phyloP scores from a whole-genome alignment of 163 green algal species.

The Scenedesmus sp. region DNA sequence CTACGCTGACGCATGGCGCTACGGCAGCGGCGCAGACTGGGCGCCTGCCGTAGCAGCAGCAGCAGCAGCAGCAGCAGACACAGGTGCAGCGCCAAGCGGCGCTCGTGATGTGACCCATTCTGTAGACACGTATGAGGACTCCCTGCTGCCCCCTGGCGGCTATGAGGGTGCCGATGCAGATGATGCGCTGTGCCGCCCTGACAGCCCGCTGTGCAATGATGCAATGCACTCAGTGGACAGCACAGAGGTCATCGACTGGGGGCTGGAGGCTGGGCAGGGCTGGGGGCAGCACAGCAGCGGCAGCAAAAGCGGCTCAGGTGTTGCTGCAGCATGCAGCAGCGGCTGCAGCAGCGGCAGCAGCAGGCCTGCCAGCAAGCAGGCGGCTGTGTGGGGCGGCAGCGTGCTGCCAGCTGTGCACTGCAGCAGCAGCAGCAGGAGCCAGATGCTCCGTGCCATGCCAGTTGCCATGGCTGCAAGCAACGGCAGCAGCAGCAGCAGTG shows the following conservation, averaged over 20 bases:
- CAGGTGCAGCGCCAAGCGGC: neutral
- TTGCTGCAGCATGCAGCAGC: neutral
- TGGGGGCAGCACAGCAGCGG: neutral
- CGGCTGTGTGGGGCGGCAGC: slow-evolving; percentile 3
- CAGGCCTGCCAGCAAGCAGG: neutral
- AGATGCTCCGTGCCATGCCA: neutral
- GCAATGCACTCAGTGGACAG: slow-evolving; percentile 18
- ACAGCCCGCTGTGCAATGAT: neutral
- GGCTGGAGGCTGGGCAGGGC: neutral
- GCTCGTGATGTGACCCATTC: neutral
- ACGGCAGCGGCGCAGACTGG: slow-evolving; percentile 47
- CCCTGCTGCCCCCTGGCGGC: neutral
- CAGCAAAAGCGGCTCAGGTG: neutral
- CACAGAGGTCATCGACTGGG: neutral
- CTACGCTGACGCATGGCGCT: slow-evolving; percentile 31
- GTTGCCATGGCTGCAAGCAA: neutral
- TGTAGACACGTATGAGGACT: neutral
- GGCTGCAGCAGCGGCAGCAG: slow-evolving; percentile 6
- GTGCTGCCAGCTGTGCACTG: neutral
- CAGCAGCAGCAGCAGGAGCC: neutral
- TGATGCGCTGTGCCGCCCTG: neutral
- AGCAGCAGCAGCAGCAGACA: slow-evolving; percentile 9
- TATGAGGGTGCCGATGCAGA: neutral
- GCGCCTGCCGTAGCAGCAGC: neutral
- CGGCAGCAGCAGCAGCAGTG: slow-evolving; percentile 15